Conservation (phyloP, 2,329 filamentous ascomycete genomes). For the Verticillium tricorpus region DNA sequence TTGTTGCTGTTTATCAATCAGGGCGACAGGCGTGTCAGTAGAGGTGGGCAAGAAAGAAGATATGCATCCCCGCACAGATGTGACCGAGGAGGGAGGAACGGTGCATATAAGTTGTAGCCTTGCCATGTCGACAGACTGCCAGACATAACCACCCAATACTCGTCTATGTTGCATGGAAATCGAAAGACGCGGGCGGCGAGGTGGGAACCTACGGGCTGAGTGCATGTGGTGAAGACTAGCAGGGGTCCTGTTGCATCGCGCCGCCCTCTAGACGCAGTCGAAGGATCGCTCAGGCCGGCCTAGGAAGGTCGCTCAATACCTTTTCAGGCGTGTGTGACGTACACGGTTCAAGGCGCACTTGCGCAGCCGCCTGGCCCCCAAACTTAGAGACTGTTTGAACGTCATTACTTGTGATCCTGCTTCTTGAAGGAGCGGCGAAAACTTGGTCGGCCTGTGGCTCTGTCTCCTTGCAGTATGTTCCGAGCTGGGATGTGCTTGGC, state of each 20-base stretch:
- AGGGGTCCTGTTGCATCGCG: neutral
- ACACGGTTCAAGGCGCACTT: neutral
- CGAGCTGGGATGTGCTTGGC: no score
- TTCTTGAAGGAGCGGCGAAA: no score
- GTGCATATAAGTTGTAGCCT: neutral
- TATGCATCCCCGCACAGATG: neutral
- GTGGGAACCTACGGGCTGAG: neutral
- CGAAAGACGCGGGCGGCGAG: neutral
- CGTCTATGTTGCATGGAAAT: neutral
- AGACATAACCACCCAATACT: neutral
- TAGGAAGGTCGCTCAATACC: neutral
- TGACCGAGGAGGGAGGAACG: neutral
- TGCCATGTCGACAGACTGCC: neutral
- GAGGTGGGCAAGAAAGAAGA: neutral
- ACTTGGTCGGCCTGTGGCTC: no score
- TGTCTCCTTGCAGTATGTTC: no score
- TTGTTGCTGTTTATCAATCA: neutral
- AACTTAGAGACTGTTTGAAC: neutral
- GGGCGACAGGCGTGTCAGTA: no score
- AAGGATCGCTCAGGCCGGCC: neutral
- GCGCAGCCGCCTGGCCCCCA: neutral
- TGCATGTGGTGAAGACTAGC: neutral
- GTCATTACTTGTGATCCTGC: neutral
- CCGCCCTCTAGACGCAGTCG: neutral
- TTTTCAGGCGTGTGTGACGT: neutral